Evolutionary conservation across 1,284 basidiomycete species (phyloP).

Genomic region (Cutaneotrichosporon cyanovorans): DNA sequence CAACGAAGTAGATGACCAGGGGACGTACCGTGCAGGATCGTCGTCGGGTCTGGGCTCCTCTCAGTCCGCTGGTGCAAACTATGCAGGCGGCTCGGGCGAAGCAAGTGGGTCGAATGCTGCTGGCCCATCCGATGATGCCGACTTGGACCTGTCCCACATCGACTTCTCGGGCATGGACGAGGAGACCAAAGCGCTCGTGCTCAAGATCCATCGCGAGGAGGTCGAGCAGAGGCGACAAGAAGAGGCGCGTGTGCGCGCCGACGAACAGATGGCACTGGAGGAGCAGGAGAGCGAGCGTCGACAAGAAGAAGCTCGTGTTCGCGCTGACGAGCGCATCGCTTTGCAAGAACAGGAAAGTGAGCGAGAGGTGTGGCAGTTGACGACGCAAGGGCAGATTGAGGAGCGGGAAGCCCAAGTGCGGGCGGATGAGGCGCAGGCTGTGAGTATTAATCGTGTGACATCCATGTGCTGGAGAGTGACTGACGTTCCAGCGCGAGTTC

Average conservation of each 20-base stretch:
- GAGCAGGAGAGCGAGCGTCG: conserved; percentile 38
- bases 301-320: neutral
- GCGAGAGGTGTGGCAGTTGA: conserved; percentile 24
- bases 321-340: conserved; percentile 35
- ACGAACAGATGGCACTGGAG: conserved; percentile 34
- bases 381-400: conserved; percentile 30
- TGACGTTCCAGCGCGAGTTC: neutral
- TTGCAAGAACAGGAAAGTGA: conserved; percentile 41
- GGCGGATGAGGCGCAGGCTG: conserved; percentile 22
- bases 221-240: conserved; percentile 22
- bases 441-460: neutral
- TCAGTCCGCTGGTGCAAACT: no score
- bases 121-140: neutral
- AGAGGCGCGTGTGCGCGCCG: conserved; percentile 14
- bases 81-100: no score
- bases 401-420: conserved; percentile 29
- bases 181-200: conserved; percentile 21
- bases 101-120: neutral
- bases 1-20: conserved; percentile 3
- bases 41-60: neutral
- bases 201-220: conserved; percentile 31
- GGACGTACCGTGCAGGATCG: conserved; percentile 2
- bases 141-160: neutral
- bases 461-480: no score
- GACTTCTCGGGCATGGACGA: conserved; percentile 1